Conservation (phyloP, 1,284 basidiomycete genomes). For the Trametes versicolor region DNA sequence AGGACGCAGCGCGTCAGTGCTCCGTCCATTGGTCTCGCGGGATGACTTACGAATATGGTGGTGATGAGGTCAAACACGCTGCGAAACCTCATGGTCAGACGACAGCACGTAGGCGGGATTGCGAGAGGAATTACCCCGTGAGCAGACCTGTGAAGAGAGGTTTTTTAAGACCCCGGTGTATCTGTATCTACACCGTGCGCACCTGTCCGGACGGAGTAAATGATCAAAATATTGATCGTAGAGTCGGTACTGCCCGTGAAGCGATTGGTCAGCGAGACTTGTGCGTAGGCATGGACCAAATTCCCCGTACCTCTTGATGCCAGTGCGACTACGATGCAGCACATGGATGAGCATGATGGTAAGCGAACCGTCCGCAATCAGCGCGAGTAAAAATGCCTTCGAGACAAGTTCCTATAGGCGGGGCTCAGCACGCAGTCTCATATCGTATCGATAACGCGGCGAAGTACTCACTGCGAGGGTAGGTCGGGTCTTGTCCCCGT, state of each 20-base stretch:
- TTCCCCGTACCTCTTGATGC: conserved; percentile 9
- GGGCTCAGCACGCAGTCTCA: background rate
- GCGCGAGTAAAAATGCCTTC: background rate
- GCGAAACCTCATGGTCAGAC: background rate
- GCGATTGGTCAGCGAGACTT: background rate
- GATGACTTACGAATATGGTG: background rate
- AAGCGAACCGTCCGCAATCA: conserved; percentile 9
- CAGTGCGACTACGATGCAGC: conserved; percentile 9
- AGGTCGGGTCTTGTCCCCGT: background rate
- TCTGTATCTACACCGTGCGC: too few species aligned
- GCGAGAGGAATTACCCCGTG: background rate
- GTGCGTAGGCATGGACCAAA: background rate
- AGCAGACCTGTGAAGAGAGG: background rate
- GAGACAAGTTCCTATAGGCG: background rate
- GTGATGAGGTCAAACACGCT: conserved; percentile 2
- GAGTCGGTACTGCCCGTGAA: conserved; percentile 9
- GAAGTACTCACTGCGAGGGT: background rate
- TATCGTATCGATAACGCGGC: background rate
- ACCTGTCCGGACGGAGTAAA: conserved; percentile 19
- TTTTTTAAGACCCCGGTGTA: background rate
- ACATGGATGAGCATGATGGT: conserved; percentile 5
- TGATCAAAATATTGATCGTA: conserved; percentile 16
- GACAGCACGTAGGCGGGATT: too few species aligned
- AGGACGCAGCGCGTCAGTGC: too few species aligned
- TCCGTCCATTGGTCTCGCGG: too few species aligned